Base-by-base conservation (phyloP, 1,284 basidiomycete species). In the Retiboletus flavoniger region DNA sequence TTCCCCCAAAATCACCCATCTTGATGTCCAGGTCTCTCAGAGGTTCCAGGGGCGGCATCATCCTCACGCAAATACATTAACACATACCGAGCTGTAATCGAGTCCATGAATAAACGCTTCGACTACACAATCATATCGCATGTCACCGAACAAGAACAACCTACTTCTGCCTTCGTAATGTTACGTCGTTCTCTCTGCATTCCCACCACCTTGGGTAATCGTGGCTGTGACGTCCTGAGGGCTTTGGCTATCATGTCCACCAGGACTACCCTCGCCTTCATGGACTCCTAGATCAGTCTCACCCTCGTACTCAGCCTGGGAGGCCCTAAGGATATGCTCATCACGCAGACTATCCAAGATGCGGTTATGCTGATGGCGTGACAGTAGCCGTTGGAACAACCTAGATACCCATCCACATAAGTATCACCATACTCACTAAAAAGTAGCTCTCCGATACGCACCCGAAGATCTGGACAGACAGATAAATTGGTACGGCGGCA, bases 351-450 rank as follows among this genome's bases (percentile, higher is more conserved):
- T 2, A 13, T 60, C 24, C 51, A 56, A 19, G 9, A 56, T 40
- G 5, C 29, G 52, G 6, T 10, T 40, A 29, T 67, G 53, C 19
- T 29, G 45, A 34, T 49, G 40, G 6, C 32, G 35, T 1, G 40
- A 47, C 17, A 36, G 2, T 13, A 47, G 1, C 17, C 24, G 36
- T 40, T 31, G 29, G 2, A 62, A 11, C n/a, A 47, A 47, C 5
- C 63, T 66, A 35, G 43, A 38, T 9, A n/a, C 21, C 13, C 32
- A 32, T 47, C 29, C n/a, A 10, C 35, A 3, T 62, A 26, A 63
- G 34, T 9, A 40, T n/a, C 34, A 7, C 14, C 9, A 19, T 4
- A 7, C 4, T 16, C 19, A 4, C 28, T 5, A 24, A 19, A 14
- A 17, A 0, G 1, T 8, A 16, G 14, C 19, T 17, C 14, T 32